phyloP scores from a whole-genome alignment of 345 rosid species.

The Dovyalis caffra region DNA sequence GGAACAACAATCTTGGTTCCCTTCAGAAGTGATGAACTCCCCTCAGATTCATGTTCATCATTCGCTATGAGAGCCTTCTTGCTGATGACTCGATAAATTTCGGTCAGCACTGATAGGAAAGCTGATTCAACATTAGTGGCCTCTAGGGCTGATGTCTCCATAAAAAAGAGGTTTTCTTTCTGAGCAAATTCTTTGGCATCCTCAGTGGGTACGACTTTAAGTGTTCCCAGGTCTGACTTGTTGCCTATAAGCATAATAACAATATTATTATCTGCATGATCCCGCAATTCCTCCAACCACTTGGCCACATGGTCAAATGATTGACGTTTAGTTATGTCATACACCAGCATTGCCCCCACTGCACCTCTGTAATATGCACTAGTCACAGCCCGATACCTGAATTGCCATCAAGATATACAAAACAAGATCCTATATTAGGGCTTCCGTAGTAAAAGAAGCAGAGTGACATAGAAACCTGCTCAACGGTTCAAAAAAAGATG shows the following conservation, averaged over 20 bases:
- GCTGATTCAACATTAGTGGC: no score
- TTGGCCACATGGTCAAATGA: constrained; percentile 56
- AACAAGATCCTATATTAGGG: not conserved
- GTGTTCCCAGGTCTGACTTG: constrained; percentile 51
- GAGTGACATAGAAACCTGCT: not conserved
- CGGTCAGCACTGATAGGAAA: constrained; percentile 50
- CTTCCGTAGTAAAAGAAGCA: not conserved
- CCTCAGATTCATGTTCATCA: constrained; percentile 46
- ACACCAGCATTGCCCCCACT: constrained; percentile 68
- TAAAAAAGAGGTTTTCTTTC: no score
- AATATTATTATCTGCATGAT: constrained; percentile 59
- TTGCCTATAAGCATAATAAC: constrained; percentile 62
- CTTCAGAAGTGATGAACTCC: constrained; percentile 46
- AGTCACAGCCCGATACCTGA: constrained; percentile 64
- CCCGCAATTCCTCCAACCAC: constrained; percentile 61
- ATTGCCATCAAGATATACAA: constrained; percentile 8
- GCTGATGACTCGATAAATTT: constrained; percentile 53
- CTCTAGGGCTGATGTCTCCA: no score
- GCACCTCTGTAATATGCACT: constrained; percentile 74
- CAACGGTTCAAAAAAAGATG: not conserved
- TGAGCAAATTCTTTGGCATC: no score
- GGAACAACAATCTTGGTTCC: constrained; percentile 46
- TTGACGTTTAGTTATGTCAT: constrained; percentile 52
- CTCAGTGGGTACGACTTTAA: constrained; percentile 53
- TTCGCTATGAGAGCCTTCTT: constrained; percentile 53